Percentiles rank a stretch among this genome's conserved stretches.
Evolutionary conservation across 202 grass and related monocot species (phyloP).

Genomic region (Carex sylvatica): DNA sequence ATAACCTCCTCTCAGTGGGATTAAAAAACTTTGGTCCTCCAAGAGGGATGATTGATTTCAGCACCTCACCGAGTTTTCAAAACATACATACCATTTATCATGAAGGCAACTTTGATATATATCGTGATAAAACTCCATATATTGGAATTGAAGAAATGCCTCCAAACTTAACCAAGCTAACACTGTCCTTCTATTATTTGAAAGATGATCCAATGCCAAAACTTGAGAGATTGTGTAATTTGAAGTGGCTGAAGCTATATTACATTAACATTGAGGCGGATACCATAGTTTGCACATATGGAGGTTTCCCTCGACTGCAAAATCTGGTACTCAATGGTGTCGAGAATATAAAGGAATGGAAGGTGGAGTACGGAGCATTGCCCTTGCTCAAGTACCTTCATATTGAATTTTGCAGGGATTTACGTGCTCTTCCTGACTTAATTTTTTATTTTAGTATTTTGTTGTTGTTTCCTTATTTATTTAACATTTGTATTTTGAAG

Average conservation of each 20-base stretch:
- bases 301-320: no score
- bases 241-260: not conserved
- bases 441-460: no score
- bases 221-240: not conserved
- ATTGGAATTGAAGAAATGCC: not conserved
- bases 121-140: no score
- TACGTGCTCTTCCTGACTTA: no score
- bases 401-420: accelerated
- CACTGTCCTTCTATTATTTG: not conserved
- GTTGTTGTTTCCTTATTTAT: no score
- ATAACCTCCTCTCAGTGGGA: not conserved
- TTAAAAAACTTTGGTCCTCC: not conserved
- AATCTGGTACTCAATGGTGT: accelerated
- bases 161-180: constrained; percentile 13
- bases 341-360: no score
- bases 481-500: no score
- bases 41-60: not conserved
- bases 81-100: constrained; percentile 1
- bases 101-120: no score
- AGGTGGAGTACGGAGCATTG: no score
- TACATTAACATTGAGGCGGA: not conserved
- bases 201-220: not conserved
- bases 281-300: not conserved
- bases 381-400: no score
- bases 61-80: not conserved